A percentile compares a stretch with the other conserved stretches of the same genome.
These are phyloP conservation scores for Trichoderma gamsii DNA, from an alignment of 495 filamentous ascomycete genomes.

Conservation along the genomic window DNA sequence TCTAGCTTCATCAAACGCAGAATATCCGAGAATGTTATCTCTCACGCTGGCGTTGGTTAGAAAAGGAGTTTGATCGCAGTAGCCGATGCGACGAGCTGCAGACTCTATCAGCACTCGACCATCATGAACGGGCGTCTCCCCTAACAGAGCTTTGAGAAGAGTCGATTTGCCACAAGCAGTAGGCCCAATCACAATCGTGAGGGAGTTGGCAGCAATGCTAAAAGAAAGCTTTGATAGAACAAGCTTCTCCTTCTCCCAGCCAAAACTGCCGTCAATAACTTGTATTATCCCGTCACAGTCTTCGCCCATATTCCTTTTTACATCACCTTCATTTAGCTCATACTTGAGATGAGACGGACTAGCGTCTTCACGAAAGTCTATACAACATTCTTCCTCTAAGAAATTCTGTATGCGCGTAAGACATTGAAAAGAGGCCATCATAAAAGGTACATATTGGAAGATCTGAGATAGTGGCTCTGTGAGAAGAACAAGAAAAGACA, in stretches of 20 bases:
- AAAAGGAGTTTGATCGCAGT: slow-evolving; percentile 42
- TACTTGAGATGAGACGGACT: neutral
- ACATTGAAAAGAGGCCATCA: slow-evolving; percentile 48
- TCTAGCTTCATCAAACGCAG: slow-evolving; percentile 48
- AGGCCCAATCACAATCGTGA: slow-evolving; percentile 53
- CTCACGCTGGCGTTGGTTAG: slow-evolving; percentile 54
- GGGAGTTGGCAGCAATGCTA: neutral
- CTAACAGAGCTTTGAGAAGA: slow-evolving; percentile 51
- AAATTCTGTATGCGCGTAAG: slow-evolving; percentile 53
- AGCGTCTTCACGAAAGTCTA: neutral
- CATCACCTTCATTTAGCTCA: neutral
- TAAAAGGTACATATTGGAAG: slow-evolving; percentile 46
- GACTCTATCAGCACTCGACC: slow-evolving; percentile 25
- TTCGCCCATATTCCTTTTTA: neutral
- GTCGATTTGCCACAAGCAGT: slow-evolving; percentile 58
- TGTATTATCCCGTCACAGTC: neutral
- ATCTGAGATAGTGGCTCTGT: slow-evolving; percentile 47
- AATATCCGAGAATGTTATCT: slow-evolving; percentile 50
- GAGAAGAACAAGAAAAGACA: slow-evolving; percentile 52
- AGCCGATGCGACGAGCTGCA: slow-evolving; percentile 22
- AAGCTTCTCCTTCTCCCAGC: neutral
- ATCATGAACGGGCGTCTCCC: slow-evolving; percentile 41
- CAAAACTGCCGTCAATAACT: neutral
- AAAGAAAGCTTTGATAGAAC: neutral
- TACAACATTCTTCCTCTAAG: neutral